A percentile compares a stretch with the other conserved stretches of the same genome.
These are phyloP conservation scores for Zoysia japonica DNA, from an alignment of 176 grass and related monocot species.

Conservation along the genomic window DNA sequence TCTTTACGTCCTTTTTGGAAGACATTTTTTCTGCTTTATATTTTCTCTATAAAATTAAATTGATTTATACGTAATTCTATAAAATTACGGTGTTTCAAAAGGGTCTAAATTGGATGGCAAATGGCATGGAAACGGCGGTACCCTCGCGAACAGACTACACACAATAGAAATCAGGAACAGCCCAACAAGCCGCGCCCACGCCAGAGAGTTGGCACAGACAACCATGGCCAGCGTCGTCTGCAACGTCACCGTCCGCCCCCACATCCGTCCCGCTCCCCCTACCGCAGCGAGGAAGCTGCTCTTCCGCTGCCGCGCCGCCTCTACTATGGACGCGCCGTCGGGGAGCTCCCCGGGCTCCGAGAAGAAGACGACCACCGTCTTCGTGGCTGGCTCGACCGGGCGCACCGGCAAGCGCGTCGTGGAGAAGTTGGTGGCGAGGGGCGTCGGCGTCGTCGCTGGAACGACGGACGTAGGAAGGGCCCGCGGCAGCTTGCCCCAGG, in stretches of 20 bases:
- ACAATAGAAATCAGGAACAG: background rate
- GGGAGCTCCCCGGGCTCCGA: slow-evolving; percentile 24
- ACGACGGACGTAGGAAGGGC: slow-evolving; percentile 49
- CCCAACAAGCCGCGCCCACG: background rate
- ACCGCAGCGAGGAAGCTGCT: slow-evolving; percentile 23
- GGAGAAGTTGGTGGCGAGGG: slow-evolving; percentile 57
- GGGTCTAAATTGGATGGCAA: no score
- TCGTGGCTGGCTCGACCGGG: slow-evolving; percentile 72
- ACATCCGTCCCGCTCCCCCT: slow-evolving; percentile 6
- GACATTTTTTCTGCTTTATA: no score
- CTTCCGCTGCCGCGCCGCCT: slow-evolving; percentile 32
- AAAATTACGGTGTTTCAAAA: no score
- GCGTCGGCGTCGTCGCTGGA: slow-evolving; percentile 60
- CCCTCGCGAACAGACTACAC: background rate
- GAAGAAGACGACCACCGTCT: slow-evolving; percentile 59
- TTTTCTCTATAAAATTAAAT: no score
- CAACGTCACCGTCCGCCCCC: slow-evolving; percentile 13
- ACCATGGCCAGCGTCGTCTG: slow-evolving; percentile 37
- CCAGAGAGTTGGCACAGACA: background rate
- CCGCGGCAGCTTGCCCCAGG: slow-evolving; percentile 47
- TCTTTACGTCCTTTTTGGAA: no score
- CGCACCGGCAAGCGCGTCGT: slow-evolving; percentile 68
- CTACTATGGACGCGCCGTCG: slow-evolving; percentile 34
- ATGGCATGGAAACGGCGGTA: background rate
- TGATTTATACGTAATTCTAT: no score